phyloP scores from a whole-genome alignment of 1,284 basidiomycete species.

The Kalmanozyma brasiliensis region DNA sequence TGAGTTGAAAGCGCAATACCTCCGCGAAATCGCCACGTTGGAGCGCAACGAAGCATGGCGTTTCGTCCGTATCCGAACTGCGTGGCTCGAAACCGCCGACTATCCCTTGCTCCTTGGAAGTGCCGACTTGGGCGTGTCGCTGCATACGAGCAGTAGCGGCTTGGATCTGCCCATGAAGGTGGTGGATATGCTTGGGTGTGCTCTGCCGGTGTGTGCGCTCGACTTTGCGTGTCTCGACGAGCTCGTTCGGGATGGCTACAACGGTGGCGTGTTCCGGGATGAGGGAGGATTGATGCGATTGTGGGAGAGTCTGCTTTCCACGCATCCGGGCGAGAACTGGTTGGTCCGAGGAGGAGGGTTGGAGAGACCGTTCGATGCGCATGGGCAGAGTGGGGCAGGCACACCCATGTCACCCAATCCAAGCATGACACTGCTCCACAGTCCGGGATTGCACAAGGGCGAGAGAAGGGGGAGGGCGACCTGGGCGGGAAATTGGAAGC shows the following conservation, averaged over 20 bases:
- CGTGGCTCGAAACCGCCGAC: constrained; percentile 56
- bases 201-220: constrained; percentile 89
- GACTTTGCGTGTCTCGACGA: constrained; percentile 87
- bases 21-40: constrained; percentile 74
- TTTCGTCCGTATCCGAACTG: constrained; percentile 76
- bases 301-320: constrained; percentile 71
- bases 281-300: constrained; percentile 78
- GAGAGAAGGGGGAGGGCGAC: constrained; percentile 19
- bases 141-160: constrained; percentile 89
- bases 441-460: constrained; percentile 26
- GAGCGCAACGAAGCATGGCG: constrained; percentile 80
- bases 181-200: constrained; percentile 99
- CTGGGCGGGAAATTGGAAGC: constrained; percentile 59
- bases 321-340: constrained; percentile 32
- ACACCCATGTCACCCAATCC: constrained; percentile 40
- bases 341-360: constrained; percentile 26
- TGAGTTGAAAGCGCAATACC: constrained; percentile 79
- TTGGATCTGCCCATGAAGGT: constrained; percentile 99
- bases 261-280: constrained; percentile 82
- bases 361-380: constrained; percentile 25
- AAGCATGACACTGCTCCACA: constrained; percentile 47
- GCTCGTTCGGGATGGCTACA: constrained; percentile 82
- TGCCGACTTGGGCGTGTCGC: constrained; percentile 88
- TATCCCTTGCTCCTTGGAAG: constrained; percentile 72
- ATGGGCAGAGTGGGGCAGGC: constrained; percentile 1